phyloP scores from a whole-genome alignment of 2,329 filamentous ascomycete genomes.

The Botrytis sinoallii region DNA sequence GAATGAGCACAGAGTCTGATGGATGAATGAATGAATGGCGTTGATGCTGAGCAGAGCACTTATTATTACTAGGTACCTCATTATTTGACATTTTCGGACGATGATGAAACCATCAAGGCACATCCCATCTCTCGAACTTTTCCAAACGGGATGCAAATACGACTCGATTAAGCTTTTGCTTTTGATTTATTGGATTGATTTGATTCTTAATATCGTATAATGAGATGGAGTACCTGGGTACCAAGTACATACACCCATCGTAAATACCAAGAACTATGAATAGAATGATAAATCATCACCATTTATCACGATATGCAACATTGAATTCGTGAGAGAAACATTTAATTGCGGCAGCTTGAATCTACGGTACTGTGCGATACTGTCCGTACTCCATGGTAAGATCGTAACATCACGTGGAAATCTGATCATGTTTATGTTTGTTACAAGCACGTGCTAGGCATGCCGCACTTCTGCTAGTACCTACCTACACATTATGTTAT shows the following conservation, averaged over 20 bases:
- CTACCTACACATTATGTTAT: background rate
- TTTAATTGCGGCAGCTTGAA: background rate
- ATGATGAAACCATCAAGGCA: conserved; percentile 13
- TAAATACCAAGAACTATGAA: background rate
- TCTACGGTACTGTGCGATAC: too few species aligned
- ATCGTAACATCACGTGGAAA: background rate
- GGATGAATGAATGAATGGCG: background rate
- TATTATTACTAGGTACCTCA: too few species aligned
- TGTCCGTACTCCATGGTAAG: too few species aligned
- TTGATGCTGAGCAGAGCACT: background rate
- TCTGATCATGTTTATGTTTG: background rate
- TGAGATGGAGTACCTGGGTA: too few species aligned
- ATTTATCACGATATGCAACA: background rate
- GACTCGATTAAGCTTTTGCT: background rate
- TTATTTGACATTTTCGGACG: background rate
- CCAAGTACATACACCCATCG: too few species aligned
- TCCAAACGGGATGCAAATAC: background rate
- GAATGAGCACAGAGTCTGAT: background rate
- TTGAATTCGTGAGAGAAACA: background rate
- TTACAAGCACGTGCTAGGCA: background rate
- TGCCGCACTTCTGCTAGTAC: background rate
- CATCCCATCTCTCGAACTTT: conserved; percentile 1
- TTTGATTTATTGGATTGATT: background rate
- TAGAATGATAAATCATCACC: background rate
- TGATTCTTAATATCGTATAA: background rate